Percentiles rank a stretch among this genome's conserved stretches.
Evolutionary conservation across 225 moss, liverwort and hornwort species (phyloP).

Genomic region (Climacium dendroides): DNA sequence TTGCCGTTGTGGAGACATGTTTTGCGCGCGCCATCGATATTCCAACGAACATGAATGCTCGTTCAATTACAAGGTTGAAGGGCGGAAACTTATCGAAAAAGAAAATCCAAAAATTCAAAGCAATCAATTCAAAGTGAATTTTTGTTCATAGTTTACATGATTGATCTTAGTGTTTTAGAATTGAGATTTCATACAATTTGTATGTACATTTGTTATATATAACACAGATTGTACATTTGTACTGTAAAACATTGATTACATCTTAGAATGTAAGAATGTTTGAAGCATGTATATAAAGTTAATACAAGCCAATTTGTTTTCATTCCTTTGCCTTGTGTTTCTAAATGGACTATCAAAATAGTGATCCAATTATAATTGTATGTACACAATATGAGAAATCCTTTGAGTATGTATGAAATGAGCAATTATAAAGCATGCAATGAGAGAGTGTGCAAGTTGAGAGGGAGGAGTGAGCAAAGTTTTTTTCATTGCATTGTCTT

Average conservation of each 20-base stretch:
- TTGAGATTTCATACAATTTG: too few species aligned
- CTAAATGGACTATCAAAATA: neutral
- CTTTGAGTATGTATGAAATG: neutral
- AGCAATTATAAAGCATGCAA: neutral
- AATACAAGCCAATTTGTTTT: neutral
- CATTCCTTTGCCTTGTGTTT: neutral
- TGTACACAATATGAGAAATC: neutral
- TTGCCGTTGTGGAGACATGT: neutral
- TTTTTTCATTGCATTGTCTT: too few species aligned
- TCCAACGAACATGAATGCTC: neutral
- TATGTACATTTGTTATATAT: too few species aligned
- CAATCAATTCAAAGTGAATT: neutral
- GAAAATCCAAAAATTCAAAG: neutral
- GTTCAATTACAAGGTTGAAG: neutral
- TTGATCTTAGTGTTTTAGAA: neutral
- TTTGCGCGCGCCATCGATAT: neutral
- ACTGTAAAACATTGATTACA: neutral
- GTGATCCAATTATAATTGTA: neutral
- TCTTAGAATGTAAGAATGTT: neutral
- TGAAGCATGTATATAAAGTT: neutral
- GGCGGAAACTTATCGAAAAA: neutral
- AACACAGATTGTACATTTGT: neutral
- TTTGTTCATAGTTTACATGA: fast-evolving
- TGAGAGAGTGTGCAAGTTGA: neutral
- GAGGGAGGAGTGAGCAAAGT: too few species aligned